Base-by-base conservation (phyloP, 371 early-diverging fungal species). In the Gilbertella persicaria region DNA sequence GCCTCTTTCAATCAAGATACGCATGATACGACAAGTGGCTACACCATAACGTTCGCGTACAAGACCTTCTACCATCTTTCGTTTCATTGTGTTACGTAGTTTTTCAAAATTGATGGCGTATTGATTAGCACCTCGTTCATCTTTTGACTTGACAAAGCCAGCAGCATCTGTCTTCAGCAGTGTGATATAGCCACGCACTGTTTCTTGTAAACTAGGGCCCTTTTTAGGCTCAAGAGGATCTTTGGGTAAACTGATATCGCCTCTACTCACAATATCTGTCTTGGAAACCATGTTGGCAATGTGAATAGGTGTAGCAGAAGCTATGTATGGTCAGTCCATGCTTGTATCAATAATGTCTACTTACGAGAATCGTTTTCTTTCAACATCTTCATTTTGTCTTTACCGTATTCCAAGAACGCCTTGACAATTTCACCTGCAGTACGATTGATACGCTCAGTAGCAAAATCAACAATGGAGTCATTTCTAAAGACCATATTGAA, bases 401-500 rank as follows among this genome's bases (percentile, higher is more conserved):
- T 83, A 12, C 69, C 68, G 41, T 69, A 49, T 12, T 75, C 71
- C 35, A 92, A 64, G 23, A 92, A 75, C 5, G 78, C 52, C 50
- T 78, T 70, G 45, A 91, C 66, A 29, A 93, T 70, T 30, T 72
- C 74, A 26, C 78, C 84, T 5, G 91, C 92, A 9, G 82, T 80
- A 8, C 69, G 55, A 64, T 91, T 94, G 62, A 90, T 76, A 39
- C 84, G 79, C 24, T 67, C 71, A 19, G 76, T 72, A 26, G 83
- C 88, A 50, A 84, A 74, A 33, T 83, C 78, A 10, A 85, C 80
- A 45, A 95, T 68, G 17, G 74, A 85, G 55, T 75, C 80, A 58
- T 91, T 94, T 55, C 95, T 84, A 53, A 89, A 74, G 19, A 82
- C 66, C 53, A 93, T 82, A 53, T 89, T 90, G 60, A 87, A 90